Conservation (phyloP, 169 alveolate genomes). For the Theileria equi region DNA sequence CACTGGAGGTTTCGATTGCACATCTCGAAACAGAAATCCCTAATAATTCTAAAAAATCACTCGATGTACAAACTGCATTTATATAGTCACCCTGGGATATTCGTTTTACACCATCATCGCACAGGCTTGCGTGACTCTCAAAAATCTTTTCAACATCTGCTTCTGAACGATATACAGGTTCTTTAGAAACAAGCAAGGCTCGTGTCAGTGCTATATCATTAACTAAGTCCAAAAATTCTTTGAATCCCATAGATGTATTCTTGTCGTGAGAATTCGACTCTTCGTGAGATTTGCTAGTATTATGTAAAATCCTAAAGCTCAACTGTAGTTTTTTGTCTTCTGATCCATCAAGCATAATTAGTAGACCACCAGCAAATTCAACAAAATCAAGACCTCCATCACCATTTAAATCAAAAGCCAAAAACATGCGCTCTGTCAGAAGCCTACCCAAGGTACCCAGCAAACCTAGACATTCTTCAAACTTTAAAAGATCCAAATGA, state of each 20-base stretch:
- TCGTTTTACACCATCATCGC: slow-evolving; percentile 31
- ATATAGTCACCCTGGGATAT: slow-evolving; percentile 44
- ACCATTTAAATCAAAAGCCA: slow-evolving; percentile 74
- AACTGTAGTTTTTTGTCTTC: slow-evolving; percentile 69
- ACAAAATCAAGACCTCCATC: slow-evolving; percentile 73
- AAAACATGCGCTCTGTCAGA: slow-evolving; percentile 65
- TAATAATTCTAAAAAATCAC: slow-evolving; percentile 47
- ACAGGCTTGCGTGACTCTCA: slow-evolving; percentile 12
- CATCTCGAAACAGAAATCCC: slow-evolving; percentile 27
- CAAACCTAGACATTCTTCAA: slow-evolving; percentile 56
- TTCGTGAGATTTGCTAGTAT: not conserved
- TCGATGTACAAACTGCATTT: slow-evolving; percentile 37
- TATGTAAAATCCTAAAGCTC: slow-evolving; percentile 68
- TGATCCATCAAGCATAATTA: slow-evolving; percentile 73
- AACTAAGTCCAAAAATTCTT: slow-evolving; percentile 33
- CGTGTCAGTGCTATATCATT: slow-evolving; percentile 32
- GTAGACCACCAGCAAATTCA: slow-evolving; percentile 75
- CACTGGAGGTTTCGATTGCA: slow-evolving; percentile 45
- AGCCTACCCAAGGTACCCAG: slow-evolving; percentile 50
- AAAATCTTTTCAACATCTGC: slow-evolving; percentile 28
- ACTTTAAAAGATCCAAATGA: slow-evolving; percentile 15
- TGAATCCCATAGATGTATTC: slow-evolving; percentile 19
- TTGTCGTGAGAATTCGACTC: not conserved
- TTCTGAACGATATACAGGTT: not conserved
- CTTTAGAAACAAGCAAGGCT: slow-evolving; percentile 12